Percentiles rank a stretch among this genome's conserved stretches.
Evolutionary conservation across 768 basidiomycete species (phyloP).

Genomic region (Cystobasidium onofrii): DNA sequence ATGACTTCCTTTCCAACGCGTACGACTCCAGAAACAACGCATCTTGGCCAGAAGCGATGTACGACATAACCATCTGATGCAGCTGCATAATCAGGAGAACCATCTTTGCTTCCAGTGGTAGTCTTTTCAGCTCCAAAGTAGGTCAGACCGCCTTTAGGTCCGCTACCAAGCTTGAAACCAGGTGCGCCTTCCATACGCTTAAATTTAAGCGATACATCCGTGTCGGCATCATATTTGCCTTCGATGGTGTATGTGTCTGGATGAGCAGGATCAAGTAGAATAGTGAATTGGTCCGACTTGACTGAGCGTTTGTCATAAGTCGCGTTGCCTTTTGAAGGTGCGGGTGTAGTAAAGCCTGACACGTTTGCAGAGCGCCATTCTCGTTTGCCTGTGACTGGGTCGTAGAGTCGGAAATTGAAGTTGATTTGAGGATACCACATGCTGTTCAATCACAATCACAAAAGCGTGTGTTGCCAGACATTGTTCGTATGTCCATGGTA

Average conservation of each 20-base stretch:
- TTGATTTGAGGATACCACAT: constrained; percentile 92
- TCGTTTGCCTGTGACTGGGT: constrained; percentile 64
- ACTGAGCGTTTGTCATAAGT: constrained; percentile 69
- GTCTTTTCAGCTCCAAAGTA: constrained; percentile 58
- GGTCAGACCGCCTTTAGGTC: constrained; percentile 76
- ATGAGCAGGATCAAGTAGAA: constrained; percentile 59
- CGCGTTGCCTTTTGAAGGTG: constrained; percentile 46
- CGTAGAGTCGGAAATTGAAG: constrained; percentile 79
- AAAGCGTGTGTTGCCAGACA: not conserved
- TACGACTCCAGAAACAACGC: constrained; percentile 38
- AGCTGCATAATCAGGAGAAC: constrained; percentile 34
- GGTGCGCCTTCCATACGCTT: constrained; percentile 61
- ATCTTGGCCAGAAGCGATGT: constrained; percentile 46
- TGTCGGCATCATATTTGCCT: constrained; percentile 67
- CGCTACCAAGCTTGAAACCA: constrained; percentile 86
- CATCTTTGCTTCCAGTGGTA: constrained; percentile 3
- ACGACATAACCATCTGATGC: constrained; percentile 43
- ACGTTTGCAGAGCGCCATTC: constrained; percentile 84
- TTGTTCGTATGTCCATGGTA: not conserved
- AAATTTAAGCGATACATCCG: constrained; percentile 70
- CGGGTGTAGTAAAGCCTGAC: constrained; percentile 65
- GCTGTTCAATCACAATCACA: constrained; percentile 47
- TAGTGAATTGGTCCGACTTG: constrained; percentile 75
- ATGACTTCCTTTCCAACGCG: constrained; percentile 37
- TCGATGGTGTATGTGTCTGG: constrained; percentile 70